phyloP scores from a whole-genome alignment of 2,329 filamentous ascomycete species.

The Claviceps cyperi region DNA sequence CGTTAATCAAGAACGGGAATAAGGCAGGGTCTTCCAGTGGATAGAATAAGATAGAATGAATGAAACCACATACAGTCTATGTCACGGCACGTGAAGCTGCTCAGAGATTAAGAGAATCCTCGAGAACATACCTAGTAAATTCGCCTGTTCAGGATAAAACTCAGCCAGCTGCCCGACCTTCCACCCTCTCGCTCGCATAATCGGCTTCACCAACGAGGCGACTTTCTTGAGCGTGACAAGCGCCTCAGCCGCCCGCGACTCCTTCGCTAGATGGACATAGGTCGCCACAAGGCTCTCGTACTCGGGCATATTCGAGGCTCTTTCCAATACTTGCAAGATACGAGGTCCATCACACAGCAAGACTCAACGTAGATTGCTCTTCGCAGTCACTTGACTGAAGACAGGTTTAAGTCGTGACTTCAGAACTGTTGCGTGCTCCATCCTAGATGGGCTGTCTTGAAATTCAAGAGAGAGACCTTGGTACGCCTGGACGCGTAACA shows the following conservation, averaged over 20 bases:
- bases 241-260: slow-evolving; percentile 34
- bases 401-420: neutral
- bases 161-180: slow-evolving; percentile 66
- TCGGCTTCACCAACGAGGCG: slow-evolving; percentile 80
- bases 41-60: neutral
- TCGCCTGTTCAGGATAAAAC: slow-evolving; percentile 64
- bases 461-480: neutral
- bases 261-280: slow-evolving; percentile 33
- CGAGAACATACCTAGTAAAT: slow-evolving; percentile 47
- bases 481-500: slow-evolving; percentile 1
- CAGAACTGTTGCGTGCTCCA: neutral
- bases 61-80: neutral
- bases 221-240: slow-evolving; percentile 57
- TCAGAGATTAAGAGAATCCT: neutral
- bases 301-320: slow-evolving; percentile 6
- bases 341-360: no score
- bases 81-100: neutral
- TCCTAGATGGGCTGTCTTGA: neutral
- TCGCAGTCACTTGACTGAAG: neutral
- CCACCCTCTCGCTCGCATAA: slow-evolving; percentile 82
- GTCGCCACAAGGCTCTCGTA: slow-evolving; percentile 29
- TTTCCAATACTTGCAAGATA: neutral
- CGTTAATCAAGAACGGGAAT: no score
- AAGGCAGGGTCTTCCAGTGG: neutral
- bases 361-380: neutral